Evolutionary conservation across 2,329 filamentous ascomycete genomes (phyloP), one percentile per base, ranked within the genome.

Genomic region (Ascochyta viciae-villosae): DNA sequence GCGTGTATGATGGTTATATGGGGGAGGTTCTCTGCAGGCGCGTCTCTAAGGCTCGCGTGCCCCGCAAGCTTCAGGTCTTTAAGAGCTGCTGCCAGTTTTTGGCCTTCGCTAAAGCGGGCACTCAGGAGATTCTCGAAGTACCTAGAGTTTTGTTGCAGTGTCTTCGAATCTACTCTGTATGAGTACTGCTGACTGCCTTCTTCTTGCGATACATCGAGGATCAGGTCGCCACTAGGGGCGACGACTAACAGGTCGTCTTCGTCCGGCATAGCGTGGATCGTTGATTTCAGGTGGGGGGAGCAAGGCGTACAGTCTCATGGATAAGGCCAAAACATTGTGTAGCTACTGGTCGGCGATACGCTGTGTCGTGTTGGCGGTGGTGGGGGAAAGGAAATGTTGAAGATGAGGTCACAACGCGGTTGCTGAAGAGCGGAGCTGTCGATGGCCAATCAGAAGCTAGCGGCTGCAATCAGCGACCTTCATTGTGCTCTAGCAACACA

Each of bases 101-200:
- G 80, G 7, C 85, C 84, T 76, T 92, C 88, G 50, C 82, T 78
- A 70, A 91, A 90, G 51, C 85, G 80, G 58, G 87, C 84, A 9
- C 85, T 83, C 2, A 92, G 80, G 15, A 92, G 81, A 53, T 85
- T 86, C 51, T 81, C 81, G 71, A 92, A 92, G 73, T 91, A 92
- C 53, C 83, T 84, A 5, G 89, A 92, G 58, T 85, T 81, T 58
- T 79, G 79, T 73, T 81, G 84, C 31, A 92, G 78, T 0, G 77
- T 77, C 12, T 77, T 77, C 1, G 87, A 76, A 46, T 82, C 81
- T 39, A 90, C 88, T 24, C 89, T 82, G 67, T 88, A 92, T 12
- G 80, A 77, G 68, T 87, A 77, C 40, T 81, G 80, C 57, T 82
- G 75, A 39, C 74, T 76, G 3, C 82, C 85, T 33, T 84, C 87